Conservation (phyloP, 345 rosid species). For the Citrus sinensis region DNA sequence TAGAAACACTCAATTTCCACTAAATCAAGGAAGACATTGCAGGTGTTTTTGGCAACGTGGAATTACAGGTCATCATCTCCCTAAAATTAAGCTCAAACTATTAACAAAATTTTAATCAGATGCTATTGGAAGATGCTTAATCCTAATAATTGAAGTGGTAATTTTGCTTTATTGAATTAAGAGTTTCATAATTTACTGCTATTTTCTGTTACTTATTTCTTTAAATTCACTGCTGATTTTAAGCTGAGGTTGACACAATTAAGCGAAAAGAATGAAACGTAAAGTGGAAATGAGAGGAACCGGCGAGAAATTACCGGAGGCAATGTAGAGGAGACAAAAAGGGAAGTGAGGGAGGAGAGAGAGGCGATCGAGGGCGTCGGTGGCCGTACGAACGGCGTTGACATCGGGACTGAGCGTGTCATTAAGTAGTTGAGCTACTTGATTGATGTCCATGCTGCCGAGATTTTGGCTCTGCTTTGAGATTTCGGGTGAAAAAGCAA, state of each 20-base stretch:
- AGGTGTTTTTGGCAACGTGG: not conserved
- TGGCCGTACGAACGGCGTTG: slow-evolving; percentile 40
- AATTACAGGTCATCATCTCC: not conserved
- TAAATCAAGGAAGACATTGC: not conserved
- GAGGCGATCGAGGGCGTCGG: slow-evolving; percentile 66
- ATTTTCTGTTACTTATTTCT: not conserved
- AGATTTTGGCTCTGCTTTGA: not conserved
- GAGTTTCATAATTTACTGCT: not conserved
- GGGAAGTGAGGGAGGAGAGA: slow-evolving; percentile 65
- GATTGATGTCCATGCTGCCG: slow-evolving; percentile 34
- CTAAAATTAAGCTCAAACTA: not conserved
- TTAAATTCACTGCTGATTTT: not conserved
- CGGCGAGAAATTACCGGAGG: slow-evolving; percentile 37
- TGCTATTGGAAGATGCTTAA: not conserved
- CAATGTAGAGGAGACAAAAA: slow-evolving; percentile 64
- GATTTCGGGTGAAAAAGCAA: not conserved
- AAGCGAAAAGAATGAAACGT: not conserved
- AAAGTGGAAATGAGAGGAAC: not conserved
- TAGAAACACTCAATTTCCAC: not conserved
- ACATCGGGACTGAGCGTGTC: slow-evolving; percentile 65
- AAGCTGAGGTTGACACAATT: not conserved
- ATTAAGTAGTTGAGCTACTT: slow-evolving; percentile 49
- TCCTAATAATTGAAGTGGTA: not conserved
- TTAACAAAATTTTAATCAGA: not conserved
- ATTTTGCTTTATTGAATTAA: not conserved